Percentiles rank a stretch among this genome's conserved stretches.
These are phyloP conservation scores for Exophiala viscosa DNA, from an alignment of 2,329 filamentous ascomycete species.

Conservation along the genomic window DNA sequence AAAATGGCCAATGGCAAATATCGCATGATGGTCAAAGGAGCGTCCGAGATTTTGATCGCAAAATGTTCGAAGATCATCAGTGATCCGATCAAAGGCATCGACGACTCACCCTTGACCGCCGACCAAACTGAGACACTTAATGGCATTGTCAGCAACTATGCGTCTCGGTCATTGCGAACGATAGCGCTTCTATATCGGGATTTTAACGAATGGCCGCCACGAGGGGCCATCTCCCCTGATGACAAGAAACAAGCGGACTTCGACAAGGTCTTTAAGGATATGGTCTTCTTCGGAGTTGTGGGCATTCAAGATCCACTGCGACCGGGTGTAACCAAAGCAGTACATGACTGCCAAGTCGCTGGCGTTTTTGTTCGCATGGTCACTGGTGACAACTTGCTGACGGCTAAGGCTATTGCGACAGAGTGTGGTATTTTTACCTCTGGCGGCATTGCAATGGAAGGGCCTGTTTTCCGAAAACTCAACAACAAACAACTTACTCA, in stretches of 20 bases:
- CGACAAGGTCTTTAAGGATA: slow-evolving; percentile 63
- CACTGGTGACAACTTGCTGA: slow-evolving; percentile 76
- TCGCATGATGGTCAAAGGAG: slow-evolving; percentile 55
- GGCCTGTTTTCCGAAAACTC: slow-evolving; percentile 71
- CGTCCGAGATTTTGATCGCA: slow-evolving; percentile 48
- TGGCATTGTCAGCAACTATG: slow-evolving; percentile 71
- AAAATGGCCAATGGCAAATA: slow-evolving; percentile 54
- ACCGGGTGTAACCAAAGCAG: slow-evolving; percentile 68
- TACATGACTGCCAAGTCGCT: slow-evolving; percentile 67
- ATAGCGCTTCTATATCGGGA: slow-evolving; percentile 82
- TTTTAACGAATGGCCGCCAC: slow-evolving; percentile 79
- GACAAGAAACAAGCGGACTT: slow-evolving; percentile 62
- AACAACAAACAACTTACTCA: slow-evolving; percentile 62
- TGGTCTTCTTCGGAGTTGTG: slow-evolving; percentile 67
- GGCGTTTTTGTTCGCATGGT: slow-evolving; percentile 82
- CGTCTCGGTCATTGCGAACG: slow-evolving; percentile 73
- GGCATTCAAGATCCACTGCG: slow-evolving; percentile 80
- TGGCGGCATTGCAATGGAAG: slow-evolving; percentile 70
- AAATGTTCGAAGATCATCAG: slow-evolving; percentile 52
- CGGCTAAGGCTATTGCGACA: slow-evolving; percentile 71
- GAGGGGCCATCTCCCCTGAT: slow-evolving; percentile 53
- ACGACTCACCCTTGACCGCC: slow-evolving; percentile 47
- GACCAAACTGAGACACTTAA: slow-evolving; percentile 59
- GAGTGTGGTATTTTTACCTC: slow-evolving; percentile 72
- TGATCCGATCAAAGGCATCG: slow-evolving; percentile 58